These are phyloP conservation scores for Phylloporus sp. DNA, from an alignment of 1,284 basidiomycete species.

Conservation along the genomic window DNA sequence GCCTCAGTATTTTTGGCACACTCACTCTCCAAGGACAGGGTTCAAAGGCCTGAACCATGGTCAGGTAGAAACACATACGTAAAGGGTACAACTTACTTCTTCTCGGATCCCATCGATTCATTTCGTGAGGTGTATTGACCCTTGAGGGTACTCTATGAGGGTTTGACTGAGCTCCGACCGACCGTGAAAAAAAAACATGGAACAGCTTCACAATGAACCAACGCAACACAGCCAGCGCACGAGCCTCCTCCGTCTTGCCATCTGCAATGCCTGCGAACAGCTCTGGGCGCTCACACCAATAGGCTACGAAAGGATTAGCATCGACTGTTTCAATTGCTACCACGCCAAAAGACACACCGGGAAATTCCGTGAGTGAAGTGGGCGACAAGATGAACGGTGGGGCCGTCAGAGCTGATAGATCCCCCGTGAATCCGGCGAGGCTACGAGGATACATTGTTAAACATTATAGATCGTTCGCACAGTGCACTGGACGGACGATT, in stretches of 20 bases:
- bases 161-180: constrained; percentile 6
- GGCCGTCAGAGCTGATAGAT: constrained; percentile 92
- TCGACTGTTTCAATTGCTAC: not conserved
- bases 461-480: not conserved
- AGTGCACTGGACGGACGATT: constrained; percentile 60
- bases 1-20: constrained; percentile 19
- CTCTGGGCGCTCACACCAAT: constrained; percentile 91
- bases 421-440: constrained; percentile 86
- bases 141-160: constrained; percentile 79
- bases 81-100: constrained; percentile 66
- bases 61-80: constrained; percentile 14
- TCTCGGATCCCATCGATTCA: constrained; percentile 94
- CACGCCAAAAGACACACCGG: constrained; percentile 54
- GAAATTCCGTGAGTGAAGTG: constrained; percentile 86
- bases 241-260: constrained; percentile 71
- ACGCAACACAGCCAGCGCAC: constrained; percentile 76
- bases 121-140: constrained; percentile 95
- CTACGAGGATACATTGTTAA: constrained; percentile 41
- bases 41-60: constrained; percentile 76
- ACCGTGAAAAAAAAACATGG: not conserved
- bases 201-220: constrained; percentile 82
- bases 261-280: constrained; percentile 84
- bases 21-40: constrained; percentile 92
- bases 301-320: constrained; percentile 51
- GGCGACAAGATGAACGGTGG: constrained; percentile 94